Base-by-base conservation (phyloP, 139 green algal genomes). In the Chara braunii region DNA sequence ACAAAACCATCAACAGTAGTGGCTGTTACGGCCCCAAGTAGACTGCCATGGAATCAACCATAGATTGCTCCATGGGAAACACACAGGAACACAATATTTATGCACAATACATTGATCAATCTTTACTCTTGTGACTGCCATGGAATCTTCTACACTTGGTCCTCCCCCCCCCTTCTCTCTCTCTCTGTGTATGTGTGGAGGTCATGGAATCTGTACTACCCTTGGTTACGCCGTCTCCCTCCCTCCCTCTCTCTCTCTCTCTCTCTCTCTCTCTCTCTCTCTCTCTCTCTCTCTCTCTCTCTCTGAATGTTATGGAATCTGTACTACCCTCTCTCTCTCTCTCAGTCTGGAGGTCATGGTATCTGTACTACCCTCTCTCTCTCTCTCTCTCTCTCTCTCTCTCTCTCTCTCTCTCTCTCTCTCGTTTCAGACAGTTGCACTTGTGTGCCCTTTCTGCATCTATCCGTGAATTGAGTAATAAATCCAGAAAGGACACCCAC, bases 331-430 rank as follows among this genome's bases (percentile, higher is more conserved):
- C 4, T 52, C 14, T 43, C 50, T 22, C 50, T 58, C 14, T 37
- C 4, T 26, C 50, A 43, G 30, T 58, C 50, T 58, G 3, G 14
- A 3, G 3, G 2, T 58, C n/a, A 52, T 37, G 22, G 14, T 59
- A n/a, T 59, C 50, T 59, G n/a, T 59, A 14, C 48, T 23, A 56
- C 50, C 14, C 50, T 59, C 50, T 59, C 50, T 59, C 50, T 45
- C 50, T 59, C 50, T 45, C 50, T 59, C 50, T 45, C 50, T 59
- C 50, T 45, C 50, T 59, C 50, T 45, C 50, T 59, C 50, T 45
- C 50, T 59, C 50, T 45, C 50, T 59, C 22, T 45, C 50, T 59
- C 14, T 45, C 14, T 59, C n/a, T 59, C 14, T 59, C 14, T 14
- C n/a, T n/a, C n/a, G n/a, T n/a, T n/a, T n/a, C n/a, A n/a, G n/a